These are phyloP conservation scores for Pestalotiopsis sp. DNA, from an alignment of 2,329 filamentous ascomycete genomes.

Conservation along the genomic window DNA sequence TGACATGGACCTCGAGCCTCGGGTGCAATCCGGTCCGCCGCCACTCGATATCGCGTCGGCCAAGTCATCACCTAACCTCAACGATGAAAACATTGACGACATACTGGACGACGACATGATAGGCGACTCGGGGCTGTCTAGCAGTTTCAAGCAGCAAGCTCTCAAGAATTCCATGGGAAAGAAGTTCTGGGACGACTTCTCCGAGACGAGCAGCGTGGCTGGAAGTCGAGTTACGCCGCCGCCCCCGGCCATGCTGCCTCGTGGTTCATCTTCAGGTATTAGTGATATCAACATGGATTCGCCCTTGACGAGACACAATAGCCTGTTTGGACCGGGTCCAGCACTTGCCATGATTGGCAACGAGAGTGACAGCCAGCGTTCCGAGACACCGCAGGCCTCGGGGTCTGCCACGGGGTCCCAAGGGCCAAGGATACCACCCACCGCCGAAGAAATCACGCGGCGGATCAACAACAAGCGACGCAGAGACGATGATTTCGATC, in stretches of 20 bases:
- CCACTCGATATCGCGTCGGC: conserved; percentile 54
- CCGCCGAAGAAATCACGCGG: conserved; percentile 73
- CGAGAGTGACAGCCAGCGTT: conserved; percentile 27
- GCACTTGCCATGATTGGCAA: conserved; percentile 34
- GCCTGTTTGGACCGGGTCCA: conserved; percentile 30
- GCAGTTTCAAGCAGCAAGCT: conserved; percentile 75
- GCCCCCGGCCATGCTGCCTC: conserved; percentile 65
- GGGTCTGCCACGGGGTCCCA: conserved; percentile 30
- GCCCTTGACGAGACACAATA: conserved; percentile 44
- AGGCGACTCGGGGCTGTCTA: conserved; percentile 57
- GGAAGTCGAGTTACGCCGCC: conserved; percentile 51
- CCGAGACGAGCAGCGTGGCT: conserved; percentile 61
- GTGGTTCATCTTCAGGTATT: conserved; percentile 59
- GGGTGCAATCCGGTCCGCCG: conserved; percentile 35
- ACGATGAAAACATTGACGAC: conserved; percentile 67
- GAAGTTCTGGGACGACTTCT: conserved; percentile 78
- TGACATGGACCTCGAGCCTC: conserved; percentile 65
- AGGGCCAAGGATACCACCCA: conserved; percentile 51
- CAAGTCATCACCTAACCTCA: conserved; percentile 68
- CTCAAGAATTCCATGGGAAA: conserved; percentile 72
- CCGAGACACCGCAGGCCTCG: conserved; percentile 39
- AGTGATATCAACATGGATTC: conserved; percentile 76
- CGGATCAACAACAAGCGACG: conserved; percentile 82
- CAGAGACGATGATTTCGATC: conserved; percentile 88
- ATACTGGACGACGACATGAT: conserved; percentile 71